These are phyloP conservation scores for Leptodontidium sp. DNA, from an alignment of 2,329 filamentous ascomycete species.

Conservation along the genomic window DNA sequence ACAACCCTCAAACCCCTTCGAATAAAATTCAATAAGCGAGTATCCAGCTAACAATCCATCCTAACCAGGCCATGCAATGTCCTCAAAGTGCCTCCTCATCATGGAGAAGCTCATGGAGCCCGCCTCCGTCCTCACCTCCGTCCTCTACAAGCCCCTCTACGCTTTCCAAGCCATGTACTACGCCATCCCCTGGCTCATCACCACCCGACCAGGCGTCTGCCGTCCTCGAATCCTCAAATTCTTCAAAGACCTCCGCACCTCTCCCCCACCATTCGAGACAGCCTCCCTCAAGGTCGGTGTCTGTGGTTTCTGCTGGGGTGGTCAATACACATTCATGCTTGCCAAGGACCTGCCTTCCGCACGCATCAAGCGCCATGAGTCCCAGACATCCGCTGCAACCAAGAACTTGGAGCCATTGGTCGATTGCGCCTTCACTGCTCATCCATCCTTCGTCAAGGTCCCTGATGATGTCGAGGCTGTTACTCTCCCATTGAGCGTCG, in stretches of 20 bases:
- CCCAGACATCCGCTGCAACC: conserved; percentile 21
- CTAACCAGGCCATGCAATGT: conserved; percentile 33
- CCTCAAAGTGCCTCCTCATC: conserved; percentile 24
- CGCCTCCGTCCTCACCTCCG: conserved; percentile 34
- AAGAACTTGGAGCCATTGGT: conserved; percentile 48
- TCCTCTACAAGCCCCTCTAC: conserved; percentile 49
- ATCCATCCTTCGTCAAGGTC: conserved; percentile 58
- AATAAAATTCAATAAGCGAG: background rate
- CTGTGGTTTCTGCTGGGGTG: conserved; percentile 72
- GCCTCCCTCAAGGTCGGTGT: conserved; percentile 55
- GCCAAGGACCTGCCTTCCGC: conserved; percentile 49
- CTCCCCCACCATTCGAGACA: conserved; percentile 40
- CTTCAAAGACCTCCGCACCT: conserved; percentile 48
- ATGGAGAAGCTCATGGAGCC: conserved; percentile 38
- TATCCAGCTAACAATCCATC: background rate
- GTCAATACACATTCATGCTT: conserved; percentile 61
- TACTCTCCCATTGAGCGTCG: conserved; percentile 55
- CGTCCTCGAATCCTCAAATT: conserved; percentile 50
- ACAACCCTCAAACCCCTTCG: background rate
- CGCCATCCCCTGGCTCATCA: conserved; percentile 32
- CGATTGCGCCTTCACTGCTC: conserved; percentile 60
- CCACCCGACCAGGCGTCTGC: conserved; percentile 37
- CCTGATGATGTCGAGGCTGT: conserved; percentile 56
- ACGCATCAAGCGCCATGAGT: conserved; percentile 32
- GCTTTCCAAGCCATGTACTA: conserved; percentile 52